phyloP scores from a whole-genome alignment of 1,139 yeast genomes.

The Arxiozyma slooffiae region DNA sequence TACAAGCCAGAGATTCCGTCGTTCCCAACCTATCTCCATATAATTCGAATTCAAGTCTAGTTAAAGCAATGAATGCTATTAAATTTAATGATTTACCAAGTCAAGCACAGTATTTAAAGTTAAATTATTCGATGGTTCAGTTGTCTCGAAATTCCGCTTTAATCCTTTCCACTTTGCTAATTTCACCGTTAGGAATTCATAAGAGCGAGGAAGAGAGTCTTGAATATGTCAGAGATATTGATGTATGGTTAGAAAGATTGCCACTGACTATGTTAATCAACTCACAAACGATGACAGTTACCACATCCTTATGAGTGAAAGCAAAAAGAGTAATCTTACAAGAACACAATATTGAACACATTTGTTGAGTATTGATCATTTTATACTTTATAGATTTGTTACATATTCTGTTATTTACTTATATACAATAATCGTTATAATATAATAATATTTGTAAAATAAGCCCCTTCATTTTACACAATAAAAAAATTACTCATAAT shows the following conservation, averaged over 20 bases:
- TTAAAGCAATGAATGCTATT: constrained; percentile 34
- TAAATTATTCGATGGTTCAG: constrained; percentile 72
- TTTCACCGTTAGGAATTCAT: constrained; percentile 78
- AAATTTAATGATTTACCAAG: constrained; percentile 84
- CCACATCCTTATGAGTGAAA: constrained; percentile 64
- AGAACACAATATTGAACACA: not conserved
- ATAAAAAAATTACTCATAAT: not conserved
- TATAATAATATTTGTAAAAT: too few relatives aligned
- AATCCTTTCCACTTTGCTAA: constrained; percentile 80
- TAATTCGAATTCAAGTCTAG: constrained; percentile 22
- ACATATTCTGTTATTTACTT: too few relatives aligned
- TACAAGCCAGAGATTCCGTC: constrained; percentile 12
- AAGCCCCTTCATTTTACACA: too few relatives aligned
- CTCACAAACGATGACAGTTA: constrained; percentile 90
- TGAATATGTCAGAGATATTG: constrained; percentile 66
- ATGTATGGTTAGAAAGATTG: constrained; percentile 68
- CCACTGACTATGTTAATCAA: constrained; percentile 78
- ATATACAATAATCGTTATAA: too few relatives aligned
- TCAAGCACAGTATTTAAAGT: constrained; percentile 76
- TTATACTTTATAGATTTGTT: too few relatives aligned
- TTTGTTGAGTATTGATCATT: too few relatives aligned
- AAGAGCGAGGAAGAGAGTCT: constrained; percentile 54
- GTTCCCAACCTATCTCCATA: constrained; percentile 24
- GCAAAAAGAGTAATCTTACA: not conserved
- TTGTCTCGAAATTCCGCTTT: constrained; percentile 56